Evolutionary conservation across 2,329 filamentous ascomycete genomes (phyloP).

Genomic region (Penicillium crustosum): DNA sequence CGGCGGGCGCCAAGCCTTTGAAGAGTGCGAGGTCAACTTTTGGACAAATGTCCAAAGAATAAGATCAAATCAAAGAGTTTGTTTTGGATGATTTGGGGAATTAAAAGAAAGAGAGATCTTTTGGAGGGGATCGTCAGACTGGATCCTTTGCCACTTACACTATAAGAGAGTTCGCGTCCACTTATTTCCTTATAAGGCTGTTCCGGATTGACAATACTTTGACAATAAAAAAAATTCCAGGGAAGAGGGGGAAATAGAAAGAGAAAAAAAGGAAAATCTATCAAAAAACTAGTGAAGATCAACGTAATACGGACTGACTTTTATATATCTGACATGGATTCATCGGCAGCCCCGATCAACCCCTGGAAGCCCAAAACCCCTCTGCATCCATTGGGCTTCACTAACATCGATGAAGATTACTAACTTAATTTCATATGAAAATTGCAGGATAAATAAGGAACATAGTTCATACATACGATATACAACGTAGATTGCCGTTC

Average conservation of each 20-base stretch:
- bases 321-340: constrained; percentile 19
- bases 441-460: not conserved
- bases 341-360: constrained; percentile 11
- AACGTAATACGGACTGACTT: not conserved
- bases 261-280: not conserved
- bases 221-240: not conserved
- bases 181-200: constrained; percentile 13
- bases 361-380: constrained; percentile 4
- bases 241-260: not conserved
- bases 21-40: not conserved
- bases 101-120: not conserved
- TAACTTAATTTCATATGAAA: not conserved
- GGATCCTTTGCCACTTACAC: constrained; percentile 13
- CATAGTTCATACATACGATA: not conserved
- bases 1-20: constrained; percentile 22
- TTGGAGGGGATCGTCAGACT: not conserved
- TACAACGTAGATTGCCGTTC: not conserved
- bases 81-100: not conserved
- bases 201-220: not conserved
- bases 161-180: not conserved
- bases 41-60: not conserved
- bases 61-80: not conserved
- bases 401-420: not conserved
- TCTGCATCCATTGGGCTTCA: not conserved
- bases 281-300: not conserved